Base-by-base conservation (phyloP, 176 grass and related monocot genomes). In the Saccharum spontaneum region DNA sequence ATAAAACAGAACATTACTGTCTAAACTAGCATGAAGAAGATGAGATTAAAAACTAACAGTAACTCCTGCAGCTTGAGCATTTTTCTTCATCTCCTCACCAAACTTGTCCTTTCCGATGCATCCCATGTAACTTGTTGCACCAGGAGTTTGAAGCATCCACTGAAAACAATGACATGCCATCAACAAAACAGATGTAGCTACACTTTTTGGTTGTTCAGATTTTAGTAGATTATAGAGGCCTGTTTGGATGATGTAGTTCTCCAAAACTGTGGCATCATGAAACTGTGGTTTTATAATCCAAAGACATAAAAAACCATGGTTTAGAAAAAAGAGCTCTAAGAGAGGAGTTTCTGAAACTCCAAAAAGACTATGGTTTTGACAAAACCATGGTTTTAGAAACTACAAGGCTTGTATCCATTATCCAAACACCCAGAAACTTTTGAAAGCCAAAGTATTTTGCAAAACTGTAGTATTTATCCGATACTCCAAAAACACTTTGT, bases 141-240 rank as follows among this genome's bases (percentile, higher is more conserved):
- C 88, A 16, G 94, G 94, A 91, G 79, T 73, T 89, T 96, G 91
- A 80, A 96, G 88, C 94, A 96, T 96, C 94, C 91, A 96, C 94
- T 93, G 77, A 69, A 57, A 85, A 57, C 28, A 28, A 79, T 45
- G 75, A 41, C 55, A 83, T 89, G 55, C 4, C 72, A 30, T 91
- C 75, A 95, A 81, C 8, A 84, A 88, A 86, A 72, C 31, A 44
- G 54, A 9, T 12, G 24, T 43, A 66, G 15, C 23, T 49, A 73
- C 1, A 83, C 16, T 5, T 78, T 31, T 65, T 62, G n/a, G n/a
- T 62, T 26, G 23, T 28, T 65, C 26, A 15, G 0, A 31, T 31
- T 15, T 31, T 31, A 65, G 26, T 65, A 31, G 24, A 65, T 65
- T 31, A 65, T 62, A 62, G 26, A 62, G 9, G 59, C n/a, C 23